Evolutionary conservation across 345 rosid species (phyloP).

Genomic region (Lenwebbia sp.): DNA sequence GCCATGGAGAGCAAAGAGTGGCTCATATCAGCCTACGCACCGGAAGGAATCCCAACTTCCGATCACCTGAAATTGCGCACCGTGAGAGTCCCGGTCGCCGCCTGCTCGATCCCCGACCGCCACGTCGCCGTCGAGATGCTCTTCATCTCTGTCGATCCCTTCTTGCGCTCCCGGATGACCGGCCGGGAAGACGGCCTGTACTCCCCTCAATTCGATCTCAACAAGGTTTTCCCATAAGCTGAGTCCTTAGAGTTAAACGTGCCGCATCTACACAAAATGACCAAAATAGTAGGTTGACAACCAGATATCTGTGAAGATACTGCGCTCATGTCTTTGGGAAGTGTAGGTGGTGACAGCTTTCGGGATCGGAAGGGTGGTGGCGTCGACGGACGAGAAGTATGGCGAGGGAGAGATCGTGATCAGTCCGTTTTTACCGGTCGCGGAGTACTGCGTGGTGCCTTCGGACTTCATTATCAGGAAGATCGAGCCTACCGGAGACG

Average conservation of each 20-base stretch:
- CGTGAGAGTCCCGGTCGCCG: background rate
- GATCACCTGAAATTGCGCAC: conserved; percentile 26
- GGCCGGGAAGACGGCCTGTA: conserved; percentile 26
- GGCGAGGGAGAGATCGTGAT: conserved; percentile 15
- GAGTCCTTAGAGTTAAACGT: background rate
- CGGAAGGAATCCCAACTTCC: conserved; percentile 26
- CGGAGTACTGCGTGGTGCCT: conserved; percentile 20
- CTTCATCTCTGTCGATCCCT: conserved; percentile 33
- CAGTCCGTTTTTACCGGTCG: conserved; percentile 6
- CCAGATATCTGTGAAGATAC: background rate
- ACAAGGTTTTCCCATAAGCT: conserved; percentile 10
- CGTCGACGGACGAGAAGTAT: conserved; percentile 16
- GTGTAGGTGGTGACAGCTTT: conserved; percentile 9
- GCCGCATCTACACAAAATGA: background rate
- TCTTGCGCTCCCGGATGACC: conserved; percentile 15
- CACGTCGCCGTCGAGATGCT: conserved; percentile 21
- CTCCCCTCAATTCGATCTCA: conserved; percentile 10
- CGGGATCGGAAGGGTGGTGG: conserved; percentile 27
- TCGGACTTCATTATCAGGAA: conserved; percentile 1
- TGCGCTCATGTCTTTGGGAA: no score
- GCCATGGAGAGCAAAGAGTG: conserved; percentile 23
- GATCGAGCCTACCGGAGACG: conserved; percentile 6
- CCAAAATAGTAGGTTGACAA: background rate
- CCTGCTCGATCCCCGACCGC: conserved; percentile 14
- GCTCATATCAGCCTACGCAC: conserved; percentile 25